Conservation (phyloP, 2,329 filamentous ascomycete genomes). For the Mycosphaerella sp. region DNA sequence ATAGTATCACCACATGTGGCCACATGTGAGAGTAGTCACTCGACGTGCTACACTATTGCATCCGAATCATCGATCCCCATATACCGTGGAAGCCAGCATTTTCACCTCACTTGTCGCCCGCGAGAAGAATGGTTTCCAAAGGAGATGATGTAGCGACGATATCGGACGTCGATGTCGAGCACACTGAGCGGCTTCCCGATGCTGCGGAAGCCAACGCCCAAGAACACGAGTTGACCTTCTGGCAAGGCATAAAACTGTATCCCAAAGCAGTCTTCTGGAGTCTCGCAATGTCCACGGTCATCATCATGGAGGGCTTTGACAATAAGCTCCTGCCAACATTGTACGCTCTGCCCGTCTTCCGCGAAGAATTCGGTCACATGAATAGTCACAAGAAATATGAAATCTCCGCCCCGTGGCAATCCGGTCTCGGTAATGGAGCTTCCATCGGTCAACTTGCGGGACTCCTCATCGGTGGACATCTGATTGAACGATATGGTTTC, state of each 20-base stretch:
- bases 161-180: too few relatives aligned
- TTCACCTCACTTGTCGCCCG: too few relatives aligned
- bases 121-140: too few relatives aligned
- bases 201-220: background rate
- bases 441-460: conserved; percentile 53
- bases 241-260: background rate
- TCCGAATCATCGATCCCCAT: too few relatives aligned
- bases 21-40: too few relatives aligned
- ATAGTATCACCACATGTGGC: too few relatives aligned
- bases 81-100: too few relatives aligned
- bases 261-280: conserved; percentile 4
- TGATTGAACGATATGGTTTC: conserved; percentile 46
- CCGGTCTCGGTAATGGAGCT: conserved; percentile 50
- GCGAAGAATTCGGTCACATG: conserved; percentile 35
- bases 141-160: too few relatives aligned
- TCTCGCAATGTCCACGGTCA: background rate
- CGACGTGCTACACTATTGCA: too few relatives aligned
- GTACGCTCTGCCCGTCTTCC: conserved; percentile 31
- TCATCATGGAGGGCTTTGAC: conserved; percentile 55
- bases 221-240: background rate
- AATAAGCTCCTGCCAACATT: conserved; percentile 33
- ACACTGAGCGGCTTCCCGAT: background rate
- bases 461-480: conserved; percentile 58
- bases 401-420: conserved; percentile 52
- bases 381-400: conserved; percentile 33